Conservation (phyloP, 164 flowering plant species). For the Vitis rotundifolia region DNA sequence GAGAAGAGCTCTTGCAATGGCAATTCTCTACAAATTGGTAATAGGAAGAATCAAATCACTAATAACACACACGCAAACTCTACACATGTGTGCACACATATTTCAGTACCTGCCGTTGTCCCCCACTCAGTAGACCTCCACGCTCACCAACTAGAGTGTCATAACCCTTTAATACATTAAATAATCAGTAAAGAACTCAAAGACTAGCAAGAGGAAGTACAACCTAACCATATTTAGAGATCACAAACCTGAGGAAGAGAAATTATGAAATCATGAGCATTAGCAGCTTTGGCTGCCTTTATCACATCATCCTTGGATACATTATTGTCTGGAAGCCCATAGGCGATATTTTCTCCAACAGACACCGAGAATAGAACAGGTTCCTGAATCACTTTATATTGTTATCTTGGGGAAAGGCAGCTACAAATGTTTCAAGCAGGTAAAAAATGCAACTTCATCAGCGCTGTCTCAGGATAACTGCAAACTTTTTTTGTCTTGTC, state of each 20-base stretch:
- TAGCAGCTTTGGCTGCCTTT: constrained; percentile 97
- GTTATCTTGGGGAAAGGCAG: neutral
- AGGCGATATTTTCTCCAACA: constrained; percentile 97
- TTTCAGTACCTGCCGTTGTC: constrained; percentile 89
- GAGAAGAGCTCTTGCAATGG: constrained; percentile 93
- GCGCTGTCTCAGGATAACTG: neutral
- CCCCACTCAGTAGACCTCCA: constrained; percentile 92
- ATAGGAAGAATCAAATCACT: constrained; percentile 6
- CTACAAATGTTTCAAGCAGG: neutral
- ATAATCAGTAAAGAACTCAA: neutral
- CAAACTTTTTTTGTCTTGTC: neutral
- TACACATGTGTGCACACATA: too few relatives aligned
- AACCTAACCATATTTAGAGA: neutral
- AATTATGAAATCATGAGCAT: constrained; percentile 94
- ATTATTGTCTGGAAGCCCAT: constrained; percentile 85
- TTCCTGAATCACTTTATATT: constrained; percentile 49
- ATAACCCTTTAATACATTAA: constrained; percentile 62
- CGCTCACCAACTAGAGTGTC: constrained; percentile 97
- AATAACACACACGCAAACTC: too few relatives aligned
- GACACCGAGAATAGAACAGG: constrained; percentile 94
- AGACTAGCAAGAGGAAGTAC: neutral
- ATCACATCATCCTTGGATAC: constrained; percentile 89
- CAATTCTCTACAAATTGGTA: constrained; percentile 72
- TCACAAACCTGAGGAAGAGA: constrained; percentile 84
- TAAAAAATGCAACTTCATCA: neutral